Evolutionary conservation across 495 filamentous ascomycete species (phyloP), one percentile per base, ranked within the genome.

Genomic region (Neurospora sublineolata): DNA sequence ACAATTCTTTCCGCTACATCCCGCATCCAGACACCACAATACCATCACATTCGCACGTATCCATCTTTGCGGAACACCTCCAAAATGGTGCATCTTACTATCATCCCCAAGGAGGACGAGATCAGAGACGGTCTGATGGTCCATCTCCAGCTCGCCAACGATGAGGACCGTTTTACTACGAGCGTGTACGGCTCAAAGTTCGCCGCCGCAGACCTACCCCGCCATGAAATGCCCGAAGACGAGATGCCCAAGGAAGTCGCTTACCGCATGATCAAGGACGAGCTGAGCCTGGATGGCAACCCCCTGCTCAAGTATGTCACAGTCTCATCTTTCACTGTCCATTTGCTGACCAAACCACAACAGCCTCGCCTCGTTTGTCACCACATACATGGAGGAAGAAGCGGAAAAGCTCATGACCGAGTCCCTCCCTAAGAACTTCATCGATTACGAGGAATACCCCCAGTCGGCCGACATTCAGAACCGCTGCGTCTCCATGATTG

Each of bases 221-320:
- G 87, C 76, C 86, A 90, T 77, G 90, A 93, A 80, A 97, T 97
- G 91, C 93, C 94, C n/a, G 93, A 96, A 76, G 75, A 80, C 8
- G 92, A 94, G 80, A 94, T 94, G 93, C 93, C 93, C 58, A 90
- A 88, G 72, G 92, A 96, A 75, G 85, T 94, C n/a, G 93, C 93
- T 14, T 94, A 96, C 80, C 90, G 93, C 58, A 92, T 97, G 92
- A 97, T 97, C 83, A 94, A 93, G 83, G 94, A 97, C 78, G 93
- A 97, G 77, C 81, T 97, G 76, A 93, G 90, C 74, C 82, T 97
- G 73, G 93, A 97, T 79, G 92, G 92, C n/a, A 96, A 94, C 71
- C 91, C 92, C 12, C 91, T 92, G 86, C 86, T 94, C 72, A 94
- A 96, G 88, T 91, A 86, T 75, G 89, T 80, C 8, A 72, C 69